These are phyloP conservation scores for Nitzschia palea DNA, from an alignment of 108 stramenopile species.

Conservation along the genomic window DNA sequence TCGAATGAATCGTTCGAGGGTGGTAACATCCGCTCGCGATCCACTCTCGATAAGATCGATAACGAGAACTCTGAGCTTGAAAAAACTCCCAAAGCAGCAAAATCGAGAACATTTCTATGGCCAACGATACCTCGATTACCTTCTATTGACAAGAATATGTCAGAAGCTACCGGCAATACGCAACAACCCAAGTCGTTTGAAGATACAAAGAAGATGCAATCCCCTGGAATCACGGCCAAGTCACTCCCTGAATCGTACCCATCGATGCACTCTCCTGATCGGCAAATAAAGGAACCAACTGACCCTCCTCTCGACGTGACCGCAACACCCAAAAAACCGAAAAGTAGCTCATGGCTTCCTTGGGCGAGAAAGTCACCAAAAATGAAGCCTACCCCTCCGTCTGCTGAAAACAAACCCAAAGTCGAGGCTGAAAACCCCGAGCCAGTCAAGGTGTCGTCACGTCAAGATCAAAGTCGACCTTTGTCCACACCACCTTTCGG, in stretches of 20 bases:
- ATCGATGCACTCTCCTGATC: background rate
- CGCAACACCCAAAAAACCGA: background rate
- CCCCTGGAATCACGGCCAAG: background rate
- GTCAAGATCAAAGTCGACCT: too few relatives aligned
- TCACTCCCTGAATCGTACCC: background rate
- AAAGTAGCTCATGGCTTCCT: background rate
- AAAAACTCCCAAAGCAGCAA: background rate
- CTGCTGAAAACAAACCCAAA: background rate
- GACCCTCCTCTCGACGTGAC: background rate
- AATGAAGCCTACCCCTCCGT: background rate
- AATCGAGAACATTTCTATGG: background rate
- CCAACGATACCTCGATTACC: background rate
- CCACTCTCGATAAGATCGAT: too few relatives aligned
- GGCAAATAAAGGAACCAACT: background rate
- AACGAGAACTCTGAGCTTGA: background rate
- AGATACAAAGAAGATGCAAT: too few relatives aligned
- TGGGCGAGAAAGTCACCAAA: background rate
- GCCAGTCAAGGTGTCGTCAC: too few relatives aligned
- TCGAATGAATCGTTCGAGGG: background rate
- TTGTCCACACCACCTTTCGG: too few relatives aligned
- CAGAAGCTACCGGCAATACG: too few relatives aligned
- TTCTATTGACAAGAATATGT: too few relatives aligned
- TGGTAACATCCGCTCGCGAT: background rate
- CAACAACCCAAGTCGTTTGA: too few relatives aligned
- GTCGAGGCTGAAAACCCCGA: too few relatives aligned